These are phyloP conservation scores for Hordeum pubiflorum DNA, from an alignment of 202 grass and related monocot genomes.

Conservation along the genomic window DNA sequence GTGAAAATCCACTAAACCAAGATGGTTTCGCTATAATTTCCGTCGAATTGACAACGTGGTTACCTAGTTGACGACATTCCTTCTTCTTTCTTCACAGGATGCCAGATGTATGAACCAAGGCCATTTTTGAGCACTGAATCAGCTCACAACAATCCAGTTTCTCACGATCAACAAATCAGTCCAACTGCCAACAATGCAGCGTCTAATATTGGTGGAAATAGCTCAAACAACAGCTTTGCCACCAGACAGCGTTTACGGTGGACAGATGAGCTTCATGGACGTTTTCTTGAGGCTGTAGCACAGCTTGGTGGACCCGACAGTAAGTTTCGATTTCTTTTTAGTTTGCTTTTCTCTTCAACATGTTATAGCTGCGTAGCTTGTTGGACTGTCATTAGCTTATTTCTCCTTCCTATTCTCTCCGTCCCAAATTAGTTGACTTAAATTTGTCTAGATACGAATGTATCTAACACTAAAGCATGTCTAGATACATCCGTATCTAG, in stretches of 20 bases:
- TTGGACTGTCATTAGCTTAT: not conserved
- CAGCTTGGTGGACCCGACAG: constrained; percentile 43
- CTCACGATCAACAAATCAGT: constrained; percentile 6
- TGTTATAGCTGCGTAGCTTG: not conserved
- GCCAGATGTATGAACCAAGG: constrained; percentile 42
- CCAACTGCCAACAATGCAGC: constrained; percentile 15
- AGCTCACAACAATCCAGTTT: not conserved
- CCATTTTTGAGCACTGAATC: not conserved
- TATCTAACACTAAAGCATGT: no score
- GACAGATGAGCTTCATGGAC: constrained; percentile 44
- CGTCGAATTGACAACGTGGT: not conserved
- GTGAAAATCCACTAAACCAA: not conserved
- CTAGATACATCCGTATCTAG: no score
- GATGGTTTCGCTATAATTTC: not conserved
- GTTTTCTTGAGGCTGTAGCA: constrained; percentile 36
- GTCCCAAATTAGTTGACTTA: no score
- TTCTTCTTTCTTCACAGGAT: constrained; percentile 24
- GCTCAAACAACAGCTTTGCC: constrained; percentile 26
- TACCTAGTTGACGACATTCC: not conserved
- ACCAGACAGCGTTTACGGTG: constrained; percentile 41
- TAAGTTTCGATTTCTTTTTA: not conserved
- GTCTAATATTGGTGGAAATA: constrained; percentile 15
- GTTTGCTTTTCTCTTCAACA: not conserved
- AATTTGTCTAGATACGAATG: no score
- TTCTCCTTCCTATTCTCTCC: not conserved